These are phyloP conservation scores for Castanea mollissima DNA, from an alignment of 306 rosid genomes.

Conservation along the genomic window DNA sequence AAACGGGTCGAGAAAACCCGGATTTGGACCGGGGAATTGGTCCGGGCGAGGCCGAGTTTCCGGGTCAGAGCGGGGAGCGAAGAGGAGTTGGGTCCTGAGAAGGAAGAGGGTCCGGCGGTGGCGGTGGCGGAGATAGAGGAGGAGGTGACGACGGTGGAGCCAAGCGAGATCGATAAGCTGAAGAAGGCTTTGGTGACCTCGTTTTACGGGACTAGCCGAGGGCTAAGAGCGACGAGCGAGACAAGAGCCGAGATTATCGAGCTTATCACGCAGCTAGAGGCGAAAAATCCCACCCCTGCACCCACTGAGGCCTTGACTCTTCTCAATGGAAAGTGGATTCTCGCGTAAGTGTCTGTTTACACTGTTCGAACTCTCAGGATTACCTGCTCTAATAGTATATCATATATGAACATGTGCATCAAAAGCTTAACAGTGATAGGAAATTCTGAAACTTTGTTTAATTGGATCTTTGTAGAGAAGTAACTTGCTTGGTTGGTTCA, in stretches of 20 bases:
- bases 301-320: conserved; percentile 82
- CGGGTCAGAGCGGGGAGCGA: conserved; percentile 38
- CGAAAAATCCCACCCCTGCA: conserved; percentile 76
- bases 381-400: no score
- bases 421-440: no score
- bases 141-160: conserved; percentile 34
- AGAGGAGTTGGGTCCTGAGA: conserved; percentile 54
- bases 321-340: conserved; percentile 95
- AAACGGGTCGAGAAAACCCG: conserved; percentile 19
- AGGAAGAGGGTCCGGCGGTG: conserved; percentile 18
- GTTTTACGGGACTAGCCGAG: conserved; percentile 80
- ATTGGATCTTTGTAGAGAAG: not conserved
- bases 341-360: conserved; percentile 48
- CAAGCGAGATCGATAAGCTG: conserved; percentile 44
- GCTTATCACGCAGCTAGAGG: conserved; percentile 84
- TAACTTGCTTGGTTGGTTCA: not conserved
- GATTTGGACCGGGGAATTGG: conserved; percentile 14
- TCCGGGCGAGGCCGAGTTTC: conserved; percentile 17
- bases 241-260: conserved; percentile 89
- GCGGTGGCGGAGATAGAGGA: conserved; percentile 39
- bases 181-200: conserved; percentile 77
- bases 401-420: no score
- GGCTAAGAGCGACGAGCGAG: conserved; percentile 68
- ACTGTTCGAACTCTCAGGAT: no score
- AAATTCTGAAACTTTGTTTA: not conserved